Evolutionary conservation across 179 eudicot species (phyloP), one percentile per base, ranked within the genome.

Genomic region (Vitellaria paradoxa): DNA sequence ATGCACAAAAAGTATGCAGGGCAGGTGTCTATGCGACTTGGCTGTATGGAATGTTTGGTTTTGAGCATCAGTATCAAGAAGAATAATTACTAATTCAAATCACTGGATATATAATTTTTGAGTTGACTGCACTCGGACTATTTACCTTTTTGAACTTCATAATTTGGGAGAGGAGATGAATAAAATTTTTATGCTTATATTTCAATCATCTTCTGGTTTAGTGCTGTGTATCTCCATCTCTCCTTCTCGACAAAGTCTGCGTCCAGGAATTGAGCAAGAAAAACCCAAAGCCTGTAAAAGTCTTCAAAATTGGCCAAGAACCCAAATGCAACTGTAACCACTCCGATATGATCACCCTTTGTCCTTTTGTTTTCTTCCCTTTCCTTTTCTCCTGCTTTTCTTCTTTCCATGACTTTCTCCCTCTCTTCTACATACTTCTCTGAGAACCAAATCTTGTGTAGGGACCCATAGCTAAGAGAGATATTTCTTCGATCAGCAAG

Each of bases 191-290:
- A 55, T 26, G 70, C 70, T 85, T 82, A 92, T 13, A 88, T 74
- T 79, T 94, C 94, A 14, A 94, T 57, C 13, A 90, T 90, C 68
- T 86, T 88, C 72, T 93, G 93, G 83, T 95, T 88, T 14, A 95
- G 86, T 42, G 99, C 89, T 15, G 92, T 87, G 86, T 91, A 95
- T 78, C 99, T 86, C 99, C 99, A 95, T 73, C 97, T 78, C 82
- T 95, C 99, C 87, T 93, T 95, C 91, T 95, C 99, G 37, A 95
- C 97, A 80, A 90, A 95, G 47, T 95, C 99, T 17, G 99, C 97
- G 84, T 95, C 99, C 84, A 95, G 83, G 77, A 95, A 95, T 77
- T 86, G 93, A 70, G 99, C 92, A 15, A 95, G 79, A 79, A 95
- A 95, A 55, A 85, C 87, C 99, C 99, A 95, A 56, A 95, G 88